Base-by-base conservation (phyloP, 1,284 basidiomycete species). In the Irpex lacteus region DNA sequence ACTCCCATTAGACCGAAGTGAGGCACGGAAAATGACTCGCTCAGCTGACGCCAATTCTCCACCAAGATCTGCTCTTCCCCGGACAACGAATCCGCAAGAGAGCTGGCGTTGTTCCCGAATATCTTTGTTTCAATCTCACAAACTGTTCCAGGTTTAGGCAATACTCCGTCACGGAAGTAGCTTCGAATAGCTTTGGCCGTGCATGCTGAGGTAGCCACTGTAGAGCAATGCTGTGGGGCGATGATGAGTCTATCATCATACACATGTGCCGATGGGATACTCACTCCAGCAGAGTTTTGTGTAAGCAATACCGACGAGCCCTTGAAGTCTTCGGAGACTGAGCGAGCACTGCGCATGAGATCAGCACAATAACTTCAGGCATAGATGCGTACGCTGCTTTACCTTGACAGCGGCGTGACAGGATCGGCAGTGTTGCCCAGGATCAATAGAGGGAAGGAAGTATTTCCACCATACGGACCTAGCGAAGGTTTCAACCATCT, bases 271-370 rank as follows among this genome's bases (percentile, higher is more conserved):
- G 3, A 26, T 4, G 2, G 4, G 26, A 26, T 26, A 26, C 65
- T 5, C 60, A 70, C 70, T 0, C 70, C 69, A 6, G 63, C 58
- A 13, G 68, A 69, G 47, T 70, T 65, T 56, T 71, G 69, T 3
- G 63, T 66, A 8, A 71, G 63, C 3, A 70, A 69, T 8, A 70
- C 68, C 7, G 70, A 56, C 6, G 54, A 66, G 37, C 62, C 60
- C 5, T 57, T 59, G 62, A 71, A 70, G 18, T 63, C 66, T n/a
- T 62, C 56, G 6, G 67, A 60, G 50, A 71, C 68, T 38, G 63
- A 65, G 38, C 68, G 65, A 5, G 70, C 70, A 52, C 70, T 70
- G 49, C 58, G 11, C 26, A 26, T 26, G 4, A 4, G 2, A 26
- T 26, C 4, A 13, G 13, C 11, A 47, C 50, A 34, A 40, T 7